Base-by-base conservation (phyloP, 2,329 filamentous ascomycete species). In the Fusarium euwallaceae region DNA sequence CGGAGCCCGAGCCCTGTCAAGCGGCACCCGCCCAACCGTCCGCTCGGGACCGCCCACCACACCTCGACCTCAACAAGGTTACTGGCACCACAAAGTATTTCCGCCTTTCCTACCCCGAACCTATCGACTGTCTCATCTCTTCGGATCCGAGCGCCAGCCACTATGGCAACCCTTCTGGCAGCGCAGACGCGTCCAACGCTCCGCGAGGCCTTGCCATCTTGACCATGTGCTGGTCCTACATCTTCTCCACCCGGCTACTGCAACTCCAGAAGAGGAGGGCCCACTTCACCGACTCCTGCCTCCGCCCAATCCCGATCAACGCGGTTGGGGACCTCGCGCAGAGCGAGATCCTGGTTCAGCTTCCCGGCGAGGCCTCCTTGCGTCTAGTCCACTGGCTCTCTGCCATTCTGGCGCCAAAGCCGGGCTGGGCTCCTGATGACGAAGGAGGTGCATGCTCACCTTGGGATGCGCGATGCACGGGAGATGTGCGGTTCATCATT, bases 171-270 rank as follows among this genome's bases (percentile, higher is more conserved):
- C 70, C 65, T 22, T 59, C 69, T 41, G 59, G 37, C 43, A 74
- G 66, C 17, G 74, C 70, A 58, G 67, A 71, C 64, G 65, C 74
- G 22, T 67, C 77, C 7, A 71, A 58, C 29, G 69, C 77, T 51
- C 77, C 77, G 59, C 72, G 76, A 61, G 77, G 71, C 37, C 77
- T 79, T 34, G 77, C 77, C 62, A 73, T 79, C 61, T 55, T 79
- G 63, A 75, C 76, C 69, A 67, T 79, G 68, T 78, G 76, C 59
- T 79, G 78, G 78, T 79, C 78, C 64, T 79, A 79, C 61, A 71
- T 79, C 48, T 74, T 79, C 76, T 79, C 78, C 72, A 77, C 76
- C 36, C 75, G 75, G 37, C 74, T 79, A 53, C 75, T 79, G 70
- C 73, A 79, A 66, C 78, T 79, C 41, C 78, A 79, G 66, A 61